Percentiles rank a stretch among this genome's conserved stretches.
Evolutionary conservation across 2,329 filamentous ascomycete species (phyloP).

Genomic region (Fusarium drepaniforme): DNA sequence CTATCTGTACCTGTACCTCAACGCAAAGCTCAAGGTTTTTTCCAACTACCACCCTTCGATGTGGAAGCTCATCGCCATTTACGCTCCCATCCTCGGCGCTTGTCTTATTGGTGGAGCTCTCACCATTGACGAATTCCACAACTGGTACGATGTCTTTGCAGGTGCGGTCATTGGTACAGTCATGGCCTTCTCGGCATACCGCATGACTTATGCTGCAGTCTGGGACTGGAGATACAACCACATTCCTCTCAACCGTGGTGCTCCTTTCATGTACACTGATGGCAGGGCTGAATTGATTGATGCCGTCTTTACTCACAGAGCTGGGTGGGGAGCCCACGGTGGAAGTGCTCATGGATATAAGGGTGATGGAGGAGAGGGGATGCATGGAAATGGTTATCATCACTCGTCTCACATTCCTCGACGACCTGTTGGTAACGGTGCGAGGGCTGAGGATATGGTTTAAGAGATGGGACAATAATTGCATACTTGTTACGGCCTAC

Average conservation of each 20-base stretch:
- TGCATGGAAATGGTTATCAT: conserved; percentile 23
- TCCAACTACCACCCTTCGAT: conserved; percentile 74
- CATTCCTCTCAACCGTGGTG: conserved; percentile 71
- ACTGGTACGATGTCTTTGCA: conserved; percentile 77
- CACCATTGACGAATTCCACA: conserved; percentile 75
- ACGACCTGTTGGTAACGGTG: conserved; percentile 24
- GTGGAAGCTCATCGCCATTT: conserved; percentile 73
- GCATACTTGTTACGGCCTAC: too few species aligned
- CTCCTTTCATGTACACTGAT: conserved; percentile 64
- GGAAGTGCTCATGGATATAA: conserved; percentile 24
- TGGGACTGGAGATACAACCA: conserved; percentile 79
- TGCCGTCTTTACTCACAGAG: conserved; percentile 69
- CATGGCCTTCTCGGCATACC: conserved; percentile 72
- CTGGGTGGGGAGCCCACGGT: conserved; percentile 65
- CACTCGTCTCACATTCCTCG: conserved; percentile 29
- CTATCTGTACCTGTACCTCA: conserved; percentile 76
- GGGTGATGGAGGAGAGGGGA: conserved; percentile 27
- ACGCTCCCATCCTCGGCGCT: conserved; percentile 71
- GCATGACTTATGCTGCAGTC: conserved; percentile 75
- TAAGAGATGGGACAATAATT: neutral
- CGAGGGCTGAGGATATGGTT: conserved; percentile 32
- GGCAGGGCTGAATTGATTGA: conserved; percentile 61
- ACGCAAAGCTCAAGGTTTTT: conserved; percentile 79
- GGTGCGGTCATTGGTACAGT: conserved; percentile 73
- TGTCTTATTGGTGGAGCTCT: conserved; percentile 70